Conservation (phyloP, 371 early-diverging fungal species). For the Blakeslea trispora region DNA sequence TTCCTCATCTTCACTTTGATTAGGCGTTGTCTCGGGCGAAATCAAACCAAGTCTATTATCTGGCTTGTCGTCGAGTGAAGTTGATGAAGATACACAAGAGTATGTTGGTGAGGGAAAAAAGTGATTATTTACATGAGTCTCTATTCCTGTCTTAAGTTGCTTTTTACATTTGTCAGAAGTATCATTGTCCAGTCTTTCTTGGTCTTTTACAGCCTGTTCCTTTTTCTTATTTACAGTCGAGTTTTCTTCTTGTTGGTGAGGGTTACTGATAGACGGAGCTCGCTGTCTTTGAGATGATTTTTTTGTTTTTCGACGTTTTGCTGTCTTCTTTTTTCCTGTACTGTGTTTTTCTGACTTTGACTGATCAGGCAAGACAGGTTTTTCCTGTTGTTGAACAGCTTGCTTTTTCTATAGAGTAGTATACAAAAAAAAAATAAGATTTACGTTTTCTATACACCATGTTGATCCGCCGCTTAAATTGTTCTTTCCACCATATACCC, state of each 20-base stretch:
- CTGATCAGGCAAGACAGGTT: background rate
- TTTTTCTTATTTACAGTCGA: conserved; percentile 9
- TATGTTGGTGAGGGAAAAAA: conserved; percentile 9
- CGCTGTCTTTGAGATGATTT: conserved; percentile 1
- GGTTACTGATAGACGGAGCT: background rate
- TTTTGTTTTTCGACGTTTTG: conserved; percentile 10
- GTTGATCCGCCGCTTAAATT: conserved; percentile 12
- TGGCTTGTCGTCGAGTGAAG: background rate
- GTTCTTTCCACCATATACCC: conserved; percentile 5
- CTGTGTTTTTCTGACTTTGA: conserved; percentile 2
- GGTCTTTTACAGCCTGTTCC: background rate
- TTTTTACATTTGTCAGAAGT: conserved; percentile 1
- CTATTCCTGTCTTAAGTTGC: background rate
- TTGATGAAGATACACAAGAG: conserved; percentile 6
- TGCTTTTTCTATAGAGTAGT: conserved; percentile 1
- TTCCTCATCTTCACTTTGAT: conserved; percentile 14
- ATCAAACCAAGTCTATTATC: conserved; percentile 6
- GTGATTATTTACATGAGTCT: conserved; percentile 8
- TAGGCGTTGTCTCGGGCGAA: conserved; percentile 17
- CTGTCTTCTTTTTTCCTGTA: conserved; percentile 3
- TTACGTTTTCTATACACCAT: background rate
- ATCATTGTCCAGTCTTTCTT: background rate
- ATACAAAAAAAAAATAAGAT: conserved; percentile 1
- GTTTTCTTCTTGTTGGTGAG: background rate
- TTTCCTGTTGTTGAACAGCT: background rate